Evolutionary conservation across 108 stramenopile genomes (phyloP).

Genomic region (Schizochytrium sp.): DNA sequence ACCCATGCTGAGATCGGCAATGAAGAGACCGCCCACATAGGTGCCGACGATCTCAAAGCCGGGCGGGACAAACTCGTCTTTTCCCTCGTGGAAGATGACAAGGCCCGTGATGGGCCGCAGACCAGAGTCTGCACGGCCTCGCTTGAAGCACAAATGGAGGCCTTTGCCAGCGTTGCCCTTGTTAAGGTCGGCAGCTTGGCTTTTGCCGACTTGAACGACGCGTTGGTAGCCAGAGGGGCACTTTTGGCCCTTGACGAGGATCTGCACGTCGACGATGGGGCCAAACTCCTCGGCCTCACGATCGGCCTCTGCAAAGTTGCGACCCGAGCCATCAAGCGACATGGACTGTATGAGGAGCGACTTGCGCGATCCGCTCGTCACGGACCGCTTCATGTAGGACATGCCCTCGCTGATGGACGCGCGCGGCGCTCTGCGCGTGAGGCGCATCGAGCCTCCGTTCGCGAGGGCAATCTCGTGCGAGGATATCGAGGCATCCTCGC

Average conservation of each 20-base stretch:
- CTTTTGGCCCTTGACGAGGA: background rate
- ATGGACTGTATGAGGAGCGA: background rate
- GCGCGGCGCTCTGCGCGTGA: background rate
- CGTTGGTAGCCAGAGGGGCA: background rate
- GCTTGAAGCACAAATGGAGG: background rate
- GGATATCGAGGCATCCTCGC: background rate
- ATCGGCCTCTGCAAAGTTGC: background rate
- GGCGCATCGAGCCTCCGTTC: background rate
- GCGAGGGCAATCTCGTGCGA: background rate
- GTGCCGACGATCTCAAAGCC: conserved; percentile 9
- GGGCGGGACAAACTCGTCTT: conserved; percentile 10
- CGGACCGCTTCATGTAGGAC: background rate
- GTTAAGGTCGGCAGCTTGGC: background rate
- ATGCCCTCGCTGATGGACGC: background rate
- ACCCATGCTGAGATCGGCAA: background rate
- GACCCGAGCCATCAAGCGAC: background rate
- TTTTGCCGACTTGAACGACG: background rate
- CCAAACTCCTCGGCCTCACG: background rate
- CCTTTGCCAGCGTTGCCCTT: background rate
- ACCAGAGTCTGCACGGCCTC: background rate
- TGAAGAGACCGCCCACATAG: background rate
- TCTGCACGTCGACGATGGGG: background rate
- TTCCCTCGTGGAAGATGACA: background rate
- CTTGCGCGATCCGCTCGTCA: background rate
- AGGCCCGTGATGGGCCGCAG: background rate